phyloP scores from a whole-genome alignment of 192 early-diverging fungal species.

The Coemansia sp. region DNA sequence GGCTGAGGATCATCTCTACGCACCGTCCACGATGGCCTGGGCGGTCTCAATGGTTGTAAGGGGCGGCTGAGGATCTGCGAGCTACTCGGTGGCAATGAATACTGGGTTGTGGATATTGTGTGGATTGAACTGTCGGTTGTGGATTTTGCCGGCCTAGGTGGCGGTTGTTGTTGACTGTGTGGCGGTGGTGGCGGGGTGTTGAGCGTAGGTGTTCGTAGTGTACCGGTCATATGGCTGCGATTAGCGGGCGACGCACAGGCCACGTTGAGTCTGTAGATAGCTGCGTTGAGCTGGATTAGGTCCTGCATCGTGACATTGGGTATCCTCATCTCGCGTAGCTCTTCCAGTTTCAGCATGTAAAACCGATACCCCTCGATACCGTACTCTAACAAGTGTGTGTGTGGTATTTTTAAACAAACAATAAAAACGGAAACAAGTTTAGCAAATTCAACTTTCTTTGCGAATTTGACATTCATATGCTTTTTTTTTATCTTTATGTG shows the following conservation, averaged over 20 bases:
- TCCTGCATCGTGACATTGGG: conserved; percentile 47
- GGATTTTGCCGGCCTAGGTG: not conserved
- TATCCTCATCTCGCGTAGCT: conserved; percentile 42
- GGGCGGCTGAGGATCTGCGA: conserved; percentile 42
- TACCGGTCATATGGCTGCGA: conserved; percentile 46
- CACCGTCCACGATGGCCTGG: conserved; percentile 47
- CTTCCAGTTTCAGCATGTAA: conserved; percentile 44
- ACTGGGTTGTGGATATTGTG: not conserved
- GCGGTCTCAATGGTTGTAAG: conserved; percentile 41
- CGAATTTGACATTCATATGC: not conserved
- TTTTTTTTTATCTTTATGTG: not conserved
- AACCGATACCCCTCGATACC: conserved; percentile 49
- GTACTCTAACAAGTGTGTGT: conserved; percentile 28
- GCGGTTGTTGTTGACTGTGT: conserved; percentile 5
- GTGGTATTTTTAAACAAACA: conserved; percentile 21
- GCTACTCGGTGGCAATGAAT: conserved; percentile 10
- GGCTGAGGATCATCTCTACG: conserved; percentile 47
- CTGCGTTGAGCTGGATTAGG: conserved; percentile 49
- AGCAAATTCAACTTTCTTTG: no score
- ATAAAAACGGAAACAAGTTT: conserved; percentile 42
- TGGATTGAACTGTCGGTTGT: not conserved
- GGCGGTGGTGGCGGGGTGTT: conserved; percentile 3
- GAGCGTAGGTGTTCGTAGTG: conserved; percentile 12
- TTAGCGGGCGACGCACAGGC: conserved; percentile 30
- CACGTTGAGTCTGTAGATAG: conserved; percentile 47